Conservation (phyloP, 2,329 filamentous ascomycete species). For the Fusarium ramigenum region DNA sequence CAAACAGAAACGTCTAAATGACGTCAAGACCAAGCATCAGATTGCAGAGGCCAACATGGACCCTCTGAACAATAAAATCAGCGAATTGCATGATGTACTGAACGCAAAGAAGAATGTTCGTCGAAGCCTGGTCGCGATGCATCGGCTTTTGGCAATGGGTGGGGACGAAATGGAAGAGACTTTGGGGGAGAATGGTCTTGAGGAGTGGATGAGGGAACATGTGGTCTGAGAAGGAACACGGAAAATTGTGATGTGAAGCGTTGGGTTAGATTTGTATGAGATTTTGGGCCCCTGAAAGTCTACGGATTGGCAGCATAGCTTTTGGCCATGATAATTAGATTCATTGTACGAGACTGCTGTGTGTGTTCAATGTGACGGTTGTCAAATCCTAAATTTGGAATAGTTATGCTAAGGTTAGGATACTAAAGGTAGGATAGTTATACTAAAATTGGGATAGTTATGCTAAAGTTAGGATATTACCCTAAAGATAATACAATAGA, state of each 20-base stretch:
- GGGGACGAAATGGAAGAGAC: not conserved
- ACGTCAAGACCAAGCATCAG: not conserved
- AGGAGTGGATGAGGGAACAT: not conserved
- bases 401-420: too few species aligned
- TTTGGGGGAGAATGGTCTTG: not conserved
- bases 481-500: rapidly evolving
- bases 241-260: too few species aligned
- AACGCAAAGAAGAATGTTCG: not conserved
- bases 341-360: not conserved
- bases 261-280: not conserved
- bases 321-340: not conserved
- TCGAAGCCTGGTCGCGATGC: not conserved
- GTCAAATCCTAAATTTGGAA: not conserved
- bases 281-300: not conserved
- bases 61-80: not conserved
- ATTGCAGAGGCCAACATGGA: not conserved
- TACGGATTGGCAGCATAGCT: not conserved
- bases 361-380: too few species aligned
- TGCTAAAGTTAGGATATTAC: not conserved
- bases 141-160: not conserved
- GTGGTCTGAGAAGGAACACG: not conserved
- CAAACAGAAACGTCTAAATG: not conserved
- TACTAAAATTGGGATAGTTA: too few species aligned
- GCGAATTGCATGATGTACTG: not conserved
- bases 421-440: too few species aligned